phyloP scores from a whole-genome alignment of 2,329 filamentous ascomycete species.

The Zasmidium citrigriseum region DNA sequence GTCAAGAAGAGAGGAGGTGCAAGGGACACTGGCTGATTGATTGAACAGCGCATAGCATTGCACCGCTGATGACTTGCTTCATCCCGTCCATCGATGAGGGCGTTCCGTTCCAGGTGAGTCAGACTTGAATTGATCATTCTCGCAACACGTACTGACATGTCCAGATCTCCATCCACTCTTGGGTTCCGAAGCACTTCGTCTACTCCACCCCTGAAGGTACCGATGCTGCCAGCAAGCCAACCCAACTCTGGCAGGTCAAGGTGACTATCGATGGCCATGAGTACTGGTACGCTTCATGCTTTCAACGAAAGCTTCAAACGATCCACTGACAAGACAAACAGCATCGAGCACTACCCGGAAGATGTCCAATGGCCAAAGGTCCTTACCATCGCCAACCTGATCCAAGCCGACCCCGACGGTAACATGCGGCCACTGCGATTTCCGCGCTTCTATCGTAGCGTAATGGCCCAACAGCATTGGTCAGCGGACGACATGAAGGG shows the following conservation, averaged over 20 bases:
- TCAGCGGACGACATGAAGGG: conserved; percentile 69
- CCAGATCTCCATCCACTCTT: conserved; percentile 73
- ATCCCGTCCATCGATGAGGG: conserved; percentile 64
- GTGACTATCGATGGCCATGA: conserved; percentile 67
- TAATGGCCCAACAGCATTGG: conserved; percentile 71
- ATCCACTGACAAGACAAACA: conserved; percentile 16
- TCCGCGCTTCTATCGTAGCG: conserved; percentile 68
- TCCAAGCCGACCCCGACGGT: background rate
- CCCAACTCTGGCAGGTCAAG: conserved; percentile 51
- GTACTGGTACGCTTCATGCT: background rate
- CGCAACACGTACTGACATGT: conserved; percentile 35
- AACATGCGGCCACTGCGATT: conserved; percentile 62
- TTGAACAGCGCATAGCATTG: conserved; percentile 1
- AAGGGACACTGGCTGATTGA: background rate
- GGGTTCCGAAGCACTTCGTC: conserved; percentile 56
- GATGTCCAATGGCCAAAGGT: conserved; percentile 53
- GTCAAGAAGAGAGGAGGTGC: background rate
- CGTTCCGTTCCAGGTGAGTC: conserved; percentile 45
- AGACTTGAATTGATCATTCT: background rate
- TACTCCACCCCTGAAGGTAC: conserved; percentile 5
- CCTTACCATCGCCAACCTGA: conserved; percentile 9
- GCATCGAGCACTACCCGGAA: conserved; percentile 58
- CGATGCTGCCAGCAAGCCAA: background rate
- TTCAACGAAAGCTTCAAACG: background rate
- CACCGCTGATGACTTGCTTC: conserved; percentile 62